A percentile compares a stretch with the other conserved stretches of the same genome.
Conservation (phyloP, 306 rosid genomes). For the Calophaca sinica region DNA sequence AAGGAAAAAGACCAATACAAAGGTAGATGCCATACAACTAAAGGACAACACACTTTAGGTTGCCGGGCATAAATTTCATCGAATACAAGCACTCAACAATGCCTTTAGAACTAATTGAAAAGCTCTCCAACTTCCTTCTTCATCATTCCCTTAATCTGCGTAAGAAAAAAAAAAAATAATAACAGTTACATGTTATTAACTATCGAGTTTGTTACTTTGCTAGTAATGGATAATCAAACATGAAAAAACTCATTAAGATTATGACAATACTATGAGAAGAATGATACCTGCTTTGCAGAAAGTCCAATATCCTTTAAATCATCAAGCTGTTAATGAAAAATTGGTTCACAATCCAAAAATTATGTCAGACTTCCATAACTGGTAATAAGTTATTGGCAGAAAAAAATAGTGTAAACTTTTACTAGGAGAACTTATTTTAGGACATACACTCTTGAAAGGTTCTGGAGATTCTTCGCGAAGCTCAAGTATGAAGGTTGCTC, state of each 20-base stretch:
- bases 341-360: constrained; percentile 30
- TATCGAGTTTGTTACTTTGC: background rate
- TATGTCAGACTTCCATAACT: background rate
- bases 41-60: constrained; percentile 57
- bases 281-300: constrained; percentile 78
- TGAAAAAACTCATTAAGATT: background rate
- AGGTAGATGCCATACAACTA: background rate
- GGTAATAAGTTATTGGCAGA: background rate
- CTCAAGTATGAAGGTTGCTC: constrained; percentile 74
- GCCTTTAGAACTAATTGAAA: constrained; percentile 49
- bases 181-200: background rate
- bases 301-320: constrained; percentile 85
- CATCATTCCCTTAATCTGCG: constrained; percentile 68
- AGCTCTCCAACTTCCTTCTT: constrained; percentile 66
- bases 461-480: constrained; percentile 79
- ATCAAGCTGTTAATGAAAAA: constrained; percentile 65
- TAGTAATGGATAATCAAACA: background rate
- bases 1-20: background rate
- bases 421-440: background rate
- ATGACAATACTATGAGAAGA: constrained; percentile 16
- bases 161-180: background rate
- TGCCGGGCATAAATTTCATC: constrained; percentile 39
- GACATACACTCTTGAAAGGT: constrained; percentile 83
- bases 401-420: constrained; percentile 1
- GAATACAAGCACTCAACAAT: constrained; percentile 7